These are phyloP conservation scores for Ilex paraguariensis DNA, from an alignment of 305 asterid genomes.

Conservation along the genomic window DNA sequence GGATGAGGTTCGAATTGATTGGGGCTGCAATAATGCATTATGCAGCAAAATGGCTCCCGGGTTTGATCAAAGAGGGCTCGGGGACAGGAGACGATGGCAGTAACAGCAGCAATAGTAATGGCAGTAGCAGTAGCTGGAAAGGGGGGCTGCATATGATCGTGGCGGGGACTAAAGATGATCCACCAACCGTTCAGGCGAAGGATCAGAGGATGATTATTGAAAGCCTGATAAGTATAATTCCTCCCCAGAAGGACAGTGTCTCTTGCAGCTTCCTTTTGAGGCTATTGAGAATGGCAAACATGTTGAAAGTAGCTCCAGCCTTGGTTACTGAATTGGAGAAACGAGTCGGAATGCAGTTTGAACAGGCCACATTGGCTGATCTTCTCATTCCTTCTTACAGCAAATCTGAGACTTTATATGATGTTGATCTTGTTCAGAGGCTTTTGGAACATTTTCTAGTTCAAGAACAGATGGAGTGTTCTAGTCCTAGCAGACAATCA, in stretches of 20 bases:
- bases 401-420: conserved; percentile 61
- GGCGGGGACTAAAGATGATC: conserved; percentile 44
- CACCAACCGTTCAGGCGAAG: conserved; percentile 47
- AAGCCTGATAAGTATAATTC: conserved; percentile 84
- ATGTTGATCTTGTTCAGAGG: conserved; percentile 89
- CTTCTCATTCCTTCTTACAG: conserved; percentile 67
- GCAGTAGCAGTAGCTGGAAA: conserved; percentile 45
- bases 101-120: conserved; percentile 19
- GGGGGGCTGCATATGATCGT: conserved; percentile 82
- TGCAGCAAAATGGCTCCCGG: conserved; percentile 76
- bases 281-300: conserved; percentile 63
- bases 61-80: conserved; percentile 42
- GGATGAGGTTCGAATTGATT: conserved; percentile 74
- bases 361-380: conserved; percentile 73
- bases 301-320: conserved; percentile 86
- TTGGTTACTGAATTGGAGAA: conserved; percentile 84
- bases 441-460: conserved; percentile 84
- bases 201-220: conserved; percentile 87
- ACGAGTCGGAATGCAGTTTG: conserved; percentile 89
- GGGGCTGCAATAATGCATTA: conserved; percentile 75
- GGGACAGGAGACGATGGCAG: conserved; percentile 31
- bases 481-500: conserved; percentile 61
- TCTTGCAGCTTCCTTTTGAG: conserved; percentile 82
- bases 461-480: conserved; percentile 75
- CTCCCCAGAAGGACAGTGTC: conserved; percentile 73